Evolutionary conservation across 768 basidiomycete species (phyloP), one percentile per base, ranked within the genome.

Genomic region (Leccinum subgranulosum): DNA sequence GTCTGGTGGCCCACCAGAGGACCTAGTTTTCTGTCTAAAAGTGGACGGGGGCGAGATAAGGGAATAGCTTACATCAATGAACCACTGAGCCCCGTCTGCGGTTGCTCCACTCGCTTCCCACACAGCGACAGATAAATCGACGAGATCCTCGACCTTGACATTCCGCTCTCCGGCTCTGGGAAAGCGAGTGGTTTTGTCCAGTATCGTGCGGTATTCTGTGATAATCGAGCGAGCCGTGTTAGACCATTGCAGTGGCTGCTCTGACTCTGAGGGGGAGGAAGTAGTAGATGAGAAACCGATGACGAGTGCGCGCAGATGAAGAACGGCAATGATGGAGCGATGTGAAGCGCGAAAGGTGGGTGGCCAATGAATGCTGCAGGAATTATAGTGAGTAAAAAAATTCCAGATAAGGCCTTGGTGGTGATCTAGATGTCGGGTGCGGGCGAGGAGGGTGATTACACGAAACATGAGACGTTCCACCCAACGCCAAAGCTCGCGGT

Each of bases 1-100:
- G 81, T 21, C 88, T 85, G 9, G 93, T 94, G 1, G 93, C 89
- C 93, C 93, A 94, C 90, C 93, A 96, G 2, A 98, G 80, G 21
- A 93, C 82, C 90, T 91, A 69, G 33, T 48, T 43, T 1, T n/a
- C 12, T 39, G 28, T 17, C 53, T 52, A 10, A 58, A 41, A 54
- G 54, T n/a, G n/a, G 29, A 43, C 0, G 23, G 19, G 6, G 50
- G 29, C 0, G 52, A 23, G 36, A 54, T 10, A 8, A 46, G 59
- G 54, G 49, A 14, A 41, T 55, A 23, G 83, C 87, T 63, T 60
- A 90, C 90, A 69, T 94, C 91, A 53, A 93, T 80, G 17, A 90
- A 84, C 90, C 89, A 92, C n/a, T 81, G 82, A 1, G 84, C 82
- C 59, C 81, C 79, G 36, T 83, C 83, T 9, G 84, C 82, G 17